Evolutionary conservation across 2,329 filamentous ascomycete genomes (phyloP), one percentile per base, ranked within the genome.

Genomic region (Tothia fuscella): DNA sequence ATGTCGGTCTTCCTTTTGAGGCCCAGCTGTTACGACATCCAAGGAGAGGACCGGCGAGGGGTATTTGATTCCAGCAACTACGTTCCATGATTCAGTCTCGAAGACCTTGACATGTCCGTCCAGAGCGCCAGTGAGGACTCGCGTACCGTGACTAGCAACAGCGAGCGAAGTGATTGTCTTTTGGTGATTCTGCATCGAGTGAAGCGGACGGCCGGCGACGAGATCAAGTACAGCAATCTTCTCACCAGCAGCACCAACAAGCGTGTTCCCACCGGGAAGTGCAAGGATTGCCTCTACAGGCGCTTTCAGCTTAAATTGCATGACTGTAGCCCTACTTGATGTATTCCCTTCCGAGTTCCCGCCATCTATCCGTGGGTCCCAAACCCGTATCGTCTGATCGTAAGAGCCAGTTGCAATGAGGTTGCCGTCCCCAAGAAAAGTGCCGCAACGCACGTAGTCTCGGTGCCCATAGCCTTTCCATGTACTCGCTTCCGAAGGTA

Each of bases 91-190:
- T 1, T 79, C 80, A 1, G 88, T 95, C 63, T 96, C 89, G 54
- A 93, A 96, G 29, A 98, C 78, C 65, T 98, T 98, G 65, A 96
- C 80, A 62, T 96, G 91, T 7, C 91, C 93, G 59, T 98, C 91
- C 34, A 98, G 71, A 16, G 81, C 87, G 61, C 87, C 91, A 49
- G 81, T 88, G 41, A 98, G 74, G 43, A 98, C 71, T 38, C 91
- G 77, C 38, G 77, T 77, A 35, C 83, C 84, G 50, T 82, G 76
- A 33, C 85, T 88, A 6, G 87, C 88, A 25, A 93, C 67, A 39
- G 81, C 80, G 42, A 98, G 71, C 6, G 82, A 80, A 0, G 91
- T 96, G 46, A 98, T 88, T 1, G 91, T 94, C 75, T 96, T 98
- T 58, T 98, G 91, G 62, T 98, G 91, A 58, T 93, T 96, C 51